Evolutionary conservation across 2,329 filamentous ascomycete species (phyloP).

Genomic region (Fusarium tanahbumbuense): DNA sequence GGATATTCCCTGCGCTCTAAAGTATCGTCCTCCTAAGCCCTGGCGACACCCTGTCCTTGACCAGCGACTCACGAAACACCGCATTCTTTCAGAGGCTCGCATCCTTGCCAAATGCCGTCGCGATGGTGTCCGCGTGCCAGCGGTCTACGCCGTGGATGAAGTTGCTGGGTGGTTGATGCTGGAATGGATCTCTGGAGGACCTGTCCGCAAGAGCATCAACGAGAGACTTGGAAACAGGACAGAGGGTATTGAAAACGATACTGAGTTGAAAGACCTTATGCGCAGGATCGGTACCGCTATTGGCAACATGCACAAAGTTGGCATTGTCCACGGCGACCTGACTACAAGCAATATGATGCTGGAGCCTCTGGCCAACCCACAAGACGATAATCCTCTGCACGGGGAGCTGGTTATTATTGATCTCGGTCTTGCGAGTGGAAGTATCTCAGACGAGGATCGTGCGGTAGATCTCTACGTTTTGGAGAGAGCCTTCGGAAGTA

Average conservation of each 20-base stretch:
- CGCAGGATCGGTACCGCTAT: slow-evolving; percentile 76
- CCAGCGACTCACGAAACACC: slow-evolving; percentile 83
- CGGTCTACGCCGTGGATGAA: slow-evolving; percentile 77
- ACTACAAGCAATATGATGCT: slow-evolving; percentile 98
- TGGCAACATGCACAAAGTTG: slow-evolving; percentile 81
- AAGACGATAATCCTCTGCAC: slow-evolving; percentile 54
- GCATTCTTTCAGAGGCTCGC: slow-evolving; percentile 88
- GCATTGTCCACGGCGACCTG: slow-evolving; percentile 92
- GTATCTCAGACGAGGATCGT: slow-evolving; percentile 86
- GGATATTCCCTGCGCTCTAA: slow-evolving; percentile 78
- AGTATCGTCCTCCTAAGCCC: slow-evolving; percentile 89
- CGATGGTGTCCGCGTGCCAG: slow-evolving; percentile 85
- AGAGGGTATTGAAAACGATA: slow-evolving; percentile 56
- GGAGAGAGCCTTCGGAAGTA: slow-evolving; percentile 93
- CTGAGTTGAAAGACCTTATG: slow-evolving; percentile 72
- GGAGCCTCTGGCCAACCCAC: slow-evolving; percentile 49
- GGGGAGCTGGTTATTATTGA: slow-evolving; percentile 93
- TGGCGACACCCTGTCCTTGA: slow-evolving; percentile 94
- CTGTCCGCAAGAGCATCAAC: slow-evolving; percentile 77
- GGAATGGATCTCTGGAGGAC: slow-evolving; percentile 84
- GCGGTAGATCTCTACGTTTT: slow-evolving; percentile 97
- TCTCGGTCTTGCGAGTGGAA: slow-evolving; percentile 89
- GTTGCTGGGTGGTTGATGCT: slow-evolving; percentile 79
- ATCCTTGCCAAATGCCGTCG: slow-evolving; percentile 82
- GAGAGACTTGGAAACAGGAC: slow-evolving; percentile 68